phyloP scores from a whole-genome alignment of 1,284 basidiomycete species.

The Anthracocystis panici-leucophaei region DNA sequence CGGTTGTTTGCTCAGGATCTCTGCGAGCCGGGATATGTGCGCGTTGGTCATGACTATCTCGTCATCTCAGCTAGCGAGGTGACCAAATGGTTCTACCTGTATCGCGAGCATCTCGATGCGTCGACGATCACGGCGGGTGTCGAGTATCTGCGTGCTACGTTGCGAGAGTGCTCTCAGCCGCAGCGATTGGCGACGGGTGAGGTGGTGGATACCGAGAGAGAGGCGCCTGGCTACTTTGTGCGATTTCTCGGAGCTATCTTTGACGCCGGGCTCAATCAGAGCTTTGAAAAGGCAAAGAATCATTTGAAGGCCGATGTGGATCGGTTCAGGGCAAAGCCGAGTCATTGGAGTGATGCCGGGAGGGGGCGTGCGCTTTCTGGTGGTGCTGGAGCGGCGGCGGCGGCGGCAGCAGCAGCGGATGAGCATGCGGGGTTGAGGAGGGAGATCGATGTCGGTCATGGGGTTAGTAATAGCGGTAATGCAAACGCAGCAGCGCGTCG shows the following conservation, averaged over 20 bases:
- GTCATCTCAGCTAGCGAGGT: slow-evolving; percentile 47
- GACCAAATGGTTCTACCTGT: slow-evolving; percentile 48
- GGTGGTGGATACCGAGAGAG: slow-evolving; percentile 45
- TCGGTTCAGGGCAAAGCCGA: not conserved
- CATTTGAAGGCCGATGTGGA: slow-evolving; percentile 15
- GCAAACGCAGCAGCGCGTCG: slow-evolving; percentile 4
- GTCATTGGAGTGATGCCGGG: slow-evolving; percentile 3
- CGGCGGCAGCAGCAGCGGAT: not conserved
- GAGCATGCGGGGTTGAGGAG: slow-evolving; percentile 6
- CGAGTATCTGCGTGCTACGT: slow-evolving; percentile 28
- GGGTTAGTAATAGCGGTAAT: not conserved
- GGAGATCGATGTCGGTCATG: slow-evolving; percentile 3
- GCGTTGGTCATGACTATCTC: slow-evolving; percentile 49
- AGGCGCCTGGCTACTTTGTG: slow-evolving; percentile 48
- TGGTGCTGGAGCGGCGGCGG: not conserved
- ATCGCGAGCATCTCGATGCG: slow-evolving; percentile 40
- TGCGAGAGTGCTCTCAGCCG: slow-evolving; percentile 40
- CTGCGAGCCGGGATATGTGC: slow-evolving; percentile 44
- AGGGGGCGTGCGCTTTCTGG: slow-evolving; percentile 10
- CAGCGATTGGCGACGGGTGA: slow-evolving; percentile 41
- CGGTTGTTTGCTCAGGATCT: slow-evolving; percentile 34
- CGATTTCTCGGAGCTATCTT: slow-evolving; percentile 40
- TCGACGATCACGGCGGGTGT: slow-evolving; percentile 25
- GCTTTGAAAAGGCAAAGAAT: slow-evolving; percentile 29
- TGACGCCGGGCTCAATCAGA: slow-evolving; percentile 40